These are phyloP conservation scores for Wickerhamiella australiensis DNA, from an alignment of 805 yeast species.

Conservation along the genomic window DNA sequence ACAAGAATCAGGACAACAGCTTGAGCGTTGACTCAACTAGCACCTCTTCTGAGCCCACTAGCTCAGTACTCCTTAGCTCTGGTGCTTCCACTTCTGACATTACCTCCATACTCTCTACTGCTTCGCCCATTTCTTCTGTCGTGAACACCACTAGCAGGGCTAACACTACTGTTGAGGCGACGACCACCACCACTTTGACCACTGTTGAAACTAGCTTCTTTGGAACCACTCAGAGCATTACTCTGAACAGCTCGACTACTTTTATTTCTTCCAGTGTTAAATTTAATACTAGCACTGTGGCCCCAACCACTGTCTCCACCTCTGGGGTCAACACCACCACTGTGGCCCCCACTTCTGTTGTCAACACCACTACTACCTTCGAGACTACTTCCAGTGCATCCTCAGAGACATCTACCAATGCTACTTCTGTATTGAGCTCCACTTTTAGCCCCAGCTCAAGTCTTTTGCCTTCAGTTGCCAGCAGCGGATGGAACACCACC, in stretches of 20 bases:
- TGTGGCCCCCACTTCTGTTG: slow-evolving; percentile 6
- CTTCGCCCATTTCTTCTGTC: not conserved
- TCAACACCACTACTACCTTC: not conserved
- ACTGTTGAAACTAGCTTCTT: not conserved
- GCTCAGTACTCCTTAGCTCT: no score
- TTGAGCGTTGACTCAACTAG: not conserved
- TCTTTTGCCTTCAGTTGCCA: not conserved
- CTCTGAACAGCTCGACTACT: slow-evolving; percentile 1
- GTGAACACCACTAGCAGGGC: not conserved
- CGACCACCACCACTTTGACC: not conserved
- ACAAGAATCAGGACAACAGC: not conserved
- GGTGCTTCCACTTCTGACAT: not conserved
- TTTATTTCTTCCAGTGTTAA: not conserved
- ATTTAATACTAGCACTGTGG: not conserved
- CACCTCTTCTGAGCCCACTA: slow-evolving; percentile 1
- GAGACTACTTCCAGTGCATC: slow-evolving; percentile 25
- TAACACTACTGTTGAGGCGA: not conserved
- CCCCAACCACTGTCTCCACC: not conserved
- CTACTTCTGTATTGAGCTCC: not conserved
- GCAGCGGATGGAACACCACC: not conserved
- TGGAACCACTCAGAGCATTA: not conserved
- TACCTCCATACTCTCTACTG: not conserved
- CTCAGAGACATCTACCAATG: not conserved
- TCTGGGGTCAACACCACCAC: slow-evolving; percentile 8
- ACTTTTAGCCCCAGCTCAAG: not conserved